phyloP scores from a whole-genome alignment of 2,329 filamentous ascomycete species.

The Scedosporium boydii region DNA sequence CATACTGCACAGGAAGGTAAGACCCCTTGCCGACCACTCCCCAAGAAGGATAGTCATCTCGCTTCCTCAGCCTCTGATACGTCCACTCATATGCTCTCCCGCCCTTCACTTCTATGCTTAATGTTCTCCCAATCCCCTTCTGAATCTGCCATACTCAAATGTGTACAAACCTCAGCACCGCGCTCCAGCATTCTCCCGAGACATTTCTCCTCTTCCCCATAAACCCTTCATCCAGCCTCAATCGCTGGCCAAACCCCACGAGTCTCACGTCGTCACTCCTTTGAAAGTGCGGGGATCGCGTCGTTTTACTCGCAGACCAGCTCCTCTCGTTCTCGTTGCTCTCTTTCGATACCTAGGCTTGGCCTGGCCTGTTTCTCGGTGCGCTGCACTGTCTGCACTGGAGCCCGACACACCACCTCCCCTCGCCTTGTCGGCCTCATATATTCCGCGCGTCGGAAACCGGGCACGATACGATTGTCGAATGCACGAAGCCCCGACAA shows the following conservation, averaged over 20 bases:
- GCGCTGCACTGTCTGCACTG: background rate
- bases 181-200: slow-evolving; percentile 4
- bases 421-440: background rate
- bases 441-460: background rate
- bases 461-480: background rate
- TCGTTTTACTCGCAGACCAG: background rate
- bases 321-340: background rate
- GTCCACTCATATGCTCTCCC: background rate
- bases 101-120: slow-evolving; percentile 3
- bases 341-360: background rate
- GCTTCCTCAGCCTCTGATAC: slow-evolving; percentile 8
- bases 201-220: slow-evolving; percentile 6
- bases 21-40: slow-evolving; percentile 4
- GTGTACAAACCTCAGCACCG: background rate
- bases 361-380: background rate
- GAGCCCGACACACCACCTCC: background rate
- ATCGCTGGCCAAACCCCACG: slow-evolving; percentile 3
- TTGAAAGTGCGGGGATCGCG: background rate
- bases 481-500: background rate
- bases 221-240: background rate
- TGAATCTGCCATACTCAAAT: background rate
- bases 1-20: background rate
- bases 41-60: slow-evolving; percentile 2
- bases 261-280: slow-evolving; percentile 1
- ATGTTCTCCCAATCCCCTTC: background rate